phyloP scores from a whole-genome alignment of 306 rosid genomes.

The Cercis canadensis region DNA sequence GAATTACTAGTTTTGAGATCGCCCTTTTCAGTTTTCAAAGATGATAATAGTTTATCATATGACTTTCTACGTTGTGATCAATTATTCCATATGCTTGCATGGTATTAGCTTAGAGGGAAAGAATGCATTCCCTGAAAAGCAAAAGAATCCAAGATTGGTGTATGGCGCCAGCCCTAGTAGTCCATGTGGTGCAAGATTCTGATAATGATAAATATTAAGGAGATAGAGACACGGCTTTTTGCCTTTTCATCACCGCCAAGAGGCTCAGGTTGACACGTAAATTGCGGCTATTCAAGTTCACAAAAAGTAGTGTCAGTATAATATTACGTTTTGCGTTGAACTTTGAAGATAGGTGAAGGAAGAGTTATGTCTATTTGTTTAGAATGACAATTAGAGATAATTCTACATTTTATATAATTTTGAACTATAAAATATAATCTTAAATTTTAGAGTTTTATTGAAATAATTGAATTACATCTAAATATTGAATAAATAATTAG shows the following conservation, averaged over 20 bases:
- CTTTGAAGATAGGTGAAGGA: background rate
- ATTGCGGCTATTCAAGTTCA: slow-evolving; percentile 47
- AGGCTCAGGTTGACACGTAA: slow-evolving; percentile 45
- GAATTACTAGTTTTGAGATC: background rate
- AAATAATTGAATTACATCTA: too few species aligned
- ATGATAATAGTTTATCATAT: background rate
- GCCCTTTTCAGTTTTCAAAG: slow-evolving; percentile 15
- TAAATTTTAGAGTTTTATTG: too few species aligned
- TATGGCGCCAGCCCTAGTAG: background rate
- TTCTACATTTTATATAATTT: too few species aligned
- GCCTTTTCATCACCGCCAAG: slow-evolving; percentile 55
- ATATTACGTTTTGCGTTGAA: slow-evolving; percentile 28
- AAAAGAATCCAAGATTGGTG: slow-evolving; percentile 33
- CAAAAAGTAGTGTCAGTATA: slow-evolving; percentile 24
- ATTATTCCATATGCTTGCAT: background rate
- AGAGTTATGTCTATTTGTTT: too few species aligned
- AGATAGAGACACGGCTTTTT: slow-evolving; percentile 31
- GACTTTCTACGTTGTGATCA: slow-evolving; percentile 14
- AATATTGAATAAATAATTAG: too few species aligned
- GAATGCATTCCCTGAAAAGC: background rate
- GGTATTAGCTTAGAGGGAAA: background rate
- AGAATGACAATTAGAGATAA: too few species aligned
- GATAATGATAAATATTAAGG: slow-evolving; percentile 19
- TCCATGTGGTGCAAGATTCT: slow-evolving; percentile 36
- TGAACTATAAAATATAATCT: too few species aligned